Conservation (phyloP, 805 yeast genomes). For the Myxozyma lipomycoides region DNA sequence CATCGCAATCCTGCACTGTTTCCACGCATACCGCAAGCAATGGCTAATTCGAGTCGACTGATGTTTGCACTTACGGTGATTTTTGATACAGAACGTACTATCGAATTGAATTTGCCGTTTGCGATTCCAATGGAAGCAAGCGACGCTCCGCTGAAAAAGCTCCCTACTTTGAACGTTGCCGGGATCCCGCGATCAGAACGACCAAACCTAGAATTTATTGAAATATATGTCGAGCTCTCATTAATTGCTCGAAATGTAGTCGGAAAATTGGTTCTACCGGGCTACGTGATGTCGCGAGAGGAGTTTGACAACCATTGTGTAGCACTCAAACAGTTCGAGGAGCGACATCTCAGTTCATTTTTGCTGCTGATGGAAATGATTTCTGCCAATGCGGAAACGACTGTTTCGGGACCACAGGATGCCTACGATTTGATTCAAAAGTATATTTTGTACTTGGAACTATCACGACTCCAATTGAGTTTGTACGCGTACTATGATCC, state of each 20-base stretch:
- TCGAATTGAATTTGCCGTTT: constrained; percentile 25
- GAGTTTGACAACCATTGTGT: constrained; percentile 7
- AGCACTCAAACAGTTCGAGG: constrained; percentile 14
- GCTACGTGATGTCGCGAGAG: not conserved
- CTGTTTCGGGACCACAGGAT: constrained; percentile 19
- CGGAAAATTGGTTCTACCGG: constrained; percentile 3
- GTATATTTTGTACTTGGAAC: constrained; percentile 17
- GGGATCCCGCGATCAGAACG: constrained; percentile 9
- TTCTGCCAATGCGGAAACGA: constrained; percentile 12
- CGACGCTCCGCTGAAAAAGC: constrained; percentile 13
- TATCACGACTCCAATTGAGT: constrained; percentile 10
- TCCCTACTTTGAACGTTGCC: constrained; percentile 1
- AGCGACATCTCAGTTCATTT: constrained; percentile 19
- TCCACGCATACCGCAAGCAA: constrained; percentile 22
- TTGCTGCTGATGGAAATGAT: constrained; percentile 23
- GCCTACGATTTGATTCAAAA: constrained; percentile 24
- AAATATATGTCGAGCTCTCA: constrained; percentile 8
- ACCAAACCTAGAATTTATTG: constrained; percentile 15
- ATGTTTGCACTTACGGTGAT: constrained; percentile 31
- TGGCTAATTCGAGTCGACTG: constrained; percentile 29
- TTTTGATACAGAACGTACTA: constrained; percentile 28
- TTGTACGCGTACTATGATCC: constrained; percentile 16
- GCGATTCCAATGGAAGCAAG: constrained; percentile 16
- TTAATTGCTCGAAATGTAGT: constrained; percentile 15
- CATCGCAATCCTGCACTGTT: constrained; percentile 33